phyloP scores from a whole-genome alignment of 352 stramenopile genomes.

The Elongisporangium anandrum region DNA sequence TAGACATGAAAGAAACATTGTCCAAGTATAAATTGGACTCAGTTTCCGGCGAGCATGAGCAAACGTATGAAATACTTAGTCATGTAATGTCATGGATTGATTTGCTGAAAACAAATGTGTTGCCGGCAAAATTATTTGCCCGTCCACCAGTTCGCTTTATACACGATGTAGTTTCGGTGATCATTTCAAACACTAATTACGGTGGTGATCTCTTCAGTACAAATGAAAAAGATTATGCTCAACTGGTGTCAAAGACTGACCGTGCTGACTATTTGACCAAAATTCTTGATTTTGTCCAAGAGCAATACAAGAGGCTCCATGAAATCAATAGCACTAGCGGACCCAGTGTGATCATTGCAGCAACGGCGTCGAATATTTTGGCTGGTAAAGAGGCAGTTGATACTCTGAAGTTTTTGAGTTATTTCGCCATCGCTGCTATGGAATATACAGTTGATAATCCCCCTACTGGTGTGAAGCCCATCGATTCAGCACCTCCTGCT shows the following conservation, averaged over 20 bases:
- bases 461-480: neutral
- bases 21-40: slow-evolving; percentile 35
- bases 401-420: slow-evolving; percentile 75
- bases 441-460: slow-evolving; percentile 39
- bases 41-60: slow-evolving; percentile 54
- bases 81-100: slow-evolving; percentile 79
- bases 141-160: slow-evolving; percentile 78
- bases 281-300: slow-evolving; percentile 69
- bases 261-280: slow-evolving; percentile 73
- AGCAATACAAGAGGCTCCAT: slow-evolving; percentile 34
- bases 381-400: slow-evolving; percentile 71
- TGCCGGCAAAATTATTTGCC: slow-evolving; percentile 69
- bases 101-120: slow-evolving; percentile 58
- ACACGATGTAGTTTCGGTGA: slow-evolving; percentile 69
- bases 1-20: slow-evolving; percentile 25
- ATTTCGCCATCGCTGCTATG: slow-evolving; percentile 51
- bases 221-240: slow-evolving; percentile 56
- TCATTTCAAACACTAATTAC: slow-evolving; percentile 70
- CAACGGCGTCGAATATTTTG: slow-evolving; percentile 73
- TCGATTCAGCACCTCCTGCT: neutral
- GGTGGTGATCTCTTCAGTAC: slow-evolving; percentile 35
- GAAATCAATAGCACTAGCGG: slow-evolving; percentile 5
- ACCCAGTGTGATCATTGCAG: slow-evolving; percentile 44
- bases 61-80: slow-evolving; percentile 56
- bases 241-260: slow-evolving; percentile 66